Percentiles rank a stretch among this genome's conserved stretches.
These are phyloP conservation scores for Rhodosporidiobolus sp. DNA, from an alignment of 768 basidiomycete genomes.

Conservation along the genomic window DNA sequence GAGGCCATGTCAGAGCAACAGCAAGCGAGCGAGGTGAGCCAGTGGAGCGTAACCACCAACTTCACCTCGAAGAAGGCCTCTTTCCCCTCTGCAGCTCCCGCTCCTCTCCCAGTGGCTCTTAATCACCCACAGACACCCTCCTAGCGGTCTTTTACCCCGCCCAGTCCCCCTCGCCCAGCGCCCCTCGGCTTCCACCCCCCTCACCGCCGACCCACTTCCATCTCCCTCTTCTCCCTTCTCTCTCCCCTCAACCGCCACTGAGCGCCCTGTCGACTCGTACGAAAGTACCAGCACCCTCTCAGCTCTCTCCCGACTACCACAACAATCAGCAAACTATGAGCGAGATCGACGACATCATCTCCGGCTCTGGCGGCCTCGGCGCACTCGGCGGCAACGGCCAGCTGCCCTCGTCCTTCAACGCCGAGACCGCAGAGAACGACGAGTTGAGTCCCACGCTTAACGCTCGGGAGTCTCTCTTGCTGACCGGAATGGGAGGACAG, in stretches of 20 bases:
- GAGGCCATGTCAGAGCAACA: no score
- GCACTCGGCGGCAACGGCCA: neutral
- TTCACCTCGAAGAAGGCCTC: no score
- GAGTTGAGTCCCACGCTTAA: no score
- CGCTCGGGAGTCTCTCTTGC: neutral
- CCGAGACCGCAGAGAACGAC: slow-evolving; percentile 35
- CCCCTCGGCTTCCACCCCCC: neutral
- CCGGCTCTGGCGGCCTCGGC: slow-evolving; percentile 6
- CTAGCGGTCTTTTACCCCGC: no score
- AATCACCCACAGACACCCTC: neutral
- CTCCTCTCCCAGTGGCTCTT: neutral
- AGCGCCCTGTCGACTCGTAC: neutral
- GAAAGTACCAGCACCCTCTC: no score
- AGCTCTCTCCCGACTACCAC: no score
- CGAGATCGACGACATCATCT: slow-evolving; percentile 35
- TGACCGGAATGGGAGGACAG: neutral
- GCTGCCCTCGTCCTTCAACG: slow-evolving; percentile 18
- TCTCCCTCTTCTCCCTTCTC: no score
- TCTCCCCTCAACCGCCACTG: no score
- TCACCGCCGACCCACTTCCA: neutral
- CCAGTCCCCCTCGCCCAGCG: neutral
- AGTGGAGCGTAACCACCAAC: no score
- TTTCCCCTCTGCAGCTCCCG: neutral
- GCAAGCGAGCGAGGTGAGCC: no score
- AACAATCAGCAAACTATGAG: neutral